Evolutionary conservation across 164 flowering plant species (phyloP), one percentile per base, ranked within the genome.

Genomic region (Annona cherimola): DNA sequence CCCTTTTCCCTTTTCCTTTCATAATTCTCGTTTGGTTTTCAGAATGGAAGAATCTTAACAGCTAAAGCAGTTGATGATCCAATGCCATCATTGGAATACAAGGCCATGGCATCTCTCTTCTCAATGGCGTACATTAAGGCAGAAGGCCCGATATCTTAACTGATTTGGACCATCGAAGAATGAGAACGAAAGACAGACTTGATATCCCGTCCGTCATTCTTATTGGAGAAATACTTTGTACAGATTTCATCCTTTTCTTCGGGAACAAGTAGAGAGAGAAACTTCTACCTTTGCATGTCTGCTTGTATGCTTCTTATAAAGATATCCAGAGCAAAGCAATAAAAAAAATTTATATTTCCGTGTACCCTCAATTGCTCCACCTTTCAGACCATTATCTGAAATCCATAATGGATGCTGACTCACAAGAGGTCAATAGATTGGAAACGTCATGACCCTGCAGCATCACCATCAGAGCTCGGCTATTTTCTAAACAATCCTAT

Each of bases 61-160:
- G 76, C 79, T 82, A 73, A 73, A 75, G 41, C 45, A 6, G 40
- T 40, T 4, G 67, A 64, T 64, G 40, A 64, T 64, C 67, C 40
- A 12, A 63, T 26, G 59, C 59, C 59, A 20, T 26, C 63, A n/a
- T 20, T 61, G 63, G 19, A 9, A 50, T 50, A 16, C 1, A 50
- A 50, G 57, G 57, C 57, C 57, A 26, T 26, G 35, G 35, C 35
- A 26, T 26, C 35, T 26, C 35, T 26, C 35, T 26, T 26, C 35
- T 26, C 35, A 26, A 26, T 26, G 35, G 35, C 35, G 35, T 26
- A 26, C 19, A 61, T 61, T 26, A 7, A 61, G 1, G 39, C 5
- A 16, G 40, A 6, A 26, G 63, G 8, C 63, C 16, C 3, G 63
- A 61, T 61, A n/a, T 26, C 35, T 26, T 18, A 20, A 61, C 20